A percentile compares a stretch with the other conserved stretches of the same genome.
phyloP scores from a whole-genome alignment of 208 protist species.

The Trypanosoma conorhini region DNA sequence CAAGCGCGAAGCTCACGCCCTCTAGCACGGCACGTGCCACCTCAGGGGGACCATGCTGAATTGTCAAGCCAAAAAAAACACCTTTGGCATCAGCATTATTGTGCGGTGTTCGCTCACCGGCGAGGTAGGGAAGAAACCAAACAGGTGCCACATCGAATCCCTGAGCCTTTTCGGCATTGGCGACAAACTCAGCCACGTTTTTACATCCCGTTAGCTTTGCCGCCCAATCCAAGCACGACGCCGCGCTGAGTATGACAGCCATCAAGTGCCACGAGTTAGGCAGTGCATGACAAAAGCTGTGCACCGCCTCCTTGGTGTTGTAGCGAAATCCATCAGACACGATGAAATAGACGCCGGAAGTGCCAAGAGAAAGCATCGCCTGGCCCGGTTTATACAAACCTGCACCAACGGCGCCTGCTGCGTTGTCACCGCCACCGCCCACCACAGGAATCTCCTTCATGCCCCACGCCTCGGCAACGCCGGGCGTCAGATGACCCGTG shows the following conservation, averaged over 20 bases:
- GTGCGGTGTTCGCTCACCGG: slow-evolving; percentile 74
- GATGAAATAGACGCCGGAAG: slow-evolving; percentile 85
- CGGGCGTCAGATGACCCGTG: slow-evolving; percentile 42
- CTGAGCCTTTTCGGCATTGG: slow-evolving; percentile 46
- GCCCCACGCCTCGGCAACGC: slow-evolving; percentile 52
- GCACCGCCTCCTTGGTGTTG: slow-evolving; percentile 78
- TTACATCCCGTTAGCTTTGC: slow-evolving; percentile 63
- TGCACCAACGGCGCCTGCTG: slow-evolving; percentile 63
- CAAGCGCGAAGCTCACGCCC: slow-evolving; percentile 75
- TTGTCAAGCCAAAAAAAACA: slow-evolving; percentile 76
- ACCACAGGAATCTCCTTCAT: slow-evolving; percentile 55
- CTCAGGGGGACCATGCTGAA: slow-evolving; percentile 55
- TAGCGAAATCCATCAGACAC: slow-evolving; percentile 73
- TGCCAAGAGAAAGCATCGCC: slow-evolving; percentile 83
- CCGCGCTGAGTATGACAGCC: slow-evolving; percentile 82
- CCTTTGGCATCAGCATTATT: slow-evolving; percentile 79
- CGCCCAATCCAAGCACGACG: slow-evolving; percentile 76
- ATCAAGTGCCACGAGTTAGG: slow-evolving; percentile 77
- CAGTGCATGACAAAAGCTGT: slow-evolving; percentile 82
- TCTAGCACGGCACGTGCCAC: slow-evolving; percentile 66
- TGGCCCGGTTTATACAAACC: slow-evolving; percentile 67
- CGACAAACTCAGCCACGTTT: slow-evolving; percentile 55
- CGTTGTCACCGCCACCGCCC: slow-evolving; percentile 77
- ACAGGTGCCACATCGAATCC: slow-evolving; percentile 56
- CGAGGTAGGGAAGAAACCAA: slow-evolving; percentile 75